A percentile compares a stretch with the other conserved stretches of the same genome.
Conservation (phyloP, 768 basidiomycete genomes). For the Suillus americanus region DNA sequence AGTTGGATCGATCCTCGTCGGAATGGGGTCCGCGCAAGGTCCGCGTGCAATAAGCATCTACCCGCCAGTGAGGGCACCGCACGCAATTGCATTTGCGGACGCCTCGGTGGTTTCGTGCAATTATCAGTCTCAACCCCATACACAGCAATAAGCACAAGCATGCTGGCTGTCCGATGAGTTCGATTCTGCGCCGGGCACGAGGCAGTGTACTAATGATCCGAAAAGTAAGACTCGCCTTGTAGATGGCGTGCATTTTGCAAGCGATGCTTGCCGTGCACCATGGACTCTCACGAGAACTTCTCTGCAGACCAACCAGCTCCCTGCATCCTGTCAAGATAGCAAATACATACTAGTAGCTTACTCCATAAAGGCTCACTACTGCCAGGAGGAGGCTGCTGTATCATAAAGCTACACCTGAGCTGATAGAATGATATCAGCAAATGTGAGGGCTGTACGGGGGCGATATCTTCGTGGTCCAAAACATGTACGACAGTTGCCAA, state of each 20-base stretch:
- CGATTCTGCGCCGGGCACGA: not conserved
- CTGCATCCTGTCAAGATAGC: not conserved
- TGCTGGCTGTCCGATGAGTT: not conserved
- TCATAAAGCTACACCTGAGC: not conserved
- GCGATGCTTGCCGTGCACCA: slow-evolving; percentile 1
- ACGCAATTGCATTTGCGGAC: not conserved
- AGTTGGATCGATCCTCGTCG: not conserved
- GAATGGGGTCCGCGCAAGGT: not conserved
- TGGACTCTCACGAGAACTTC: not conserved
- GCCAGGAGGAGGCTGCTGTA: not conserved
- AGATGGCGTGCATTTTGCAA: not conserved
- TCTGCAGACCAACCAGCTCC: not conserved
- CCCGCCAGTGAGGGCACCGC: not conserved
- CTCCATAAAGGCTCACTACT: not conserved
- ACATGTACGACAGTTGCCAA: not conserved
- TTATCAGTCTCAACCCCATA: not conserved
- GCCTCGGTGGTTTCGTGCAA: not conserved
- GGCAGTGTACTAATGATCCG: not conserved
- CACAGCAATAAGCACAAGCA: not conserved
- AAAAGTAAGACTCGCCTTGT: not conserved
- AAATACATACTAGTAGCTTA: not conserved
- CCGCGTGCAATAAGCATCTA: not conserved
- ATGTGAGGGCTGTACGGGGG: not conserved
- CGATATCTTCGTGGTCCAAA: not conserved
- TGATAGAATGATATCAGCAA: not conserved